Evolutionary conservation across 1,284 basidiomycete genomes (phyloP).

Genomic region (Vanrija pseudolonga): DNA sequence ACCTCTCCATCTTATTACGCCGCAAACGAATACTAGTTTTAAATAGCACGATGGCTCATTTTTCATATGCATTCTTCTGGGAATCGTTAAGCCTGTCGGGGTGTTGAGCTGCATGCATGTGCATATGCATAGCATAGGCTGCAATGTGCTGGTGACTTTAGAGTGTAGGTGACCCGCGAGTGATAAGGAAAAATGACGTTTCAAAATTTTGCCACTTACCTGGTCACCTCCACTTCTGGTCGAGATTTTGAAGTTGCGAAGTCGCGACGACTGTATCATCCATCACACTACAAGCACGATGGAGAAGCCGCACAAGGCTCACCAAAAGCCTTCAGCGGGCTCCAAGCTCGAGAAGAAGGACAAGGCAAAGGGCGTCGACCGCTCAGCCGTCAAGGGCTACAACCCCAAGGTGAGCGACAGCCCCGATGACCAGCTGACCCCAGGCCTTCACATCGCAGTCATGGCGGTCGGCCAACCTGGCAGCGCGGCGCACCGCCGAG

Average conservation of each 20-base stretch:
- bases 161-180: too few relatives aligned
- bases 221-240: background rate
- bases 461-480: constrained; percentile 77
- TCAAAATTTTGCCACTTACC: background rate
- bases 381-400: constrained; percentile 58
- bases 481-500: constrained; percentile 87
- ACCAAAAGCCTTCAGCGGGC: constrained; percentile 68
- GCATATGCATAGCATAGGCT: too few relatives aligned
- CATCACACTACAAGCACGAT: constrained; percentile 17
- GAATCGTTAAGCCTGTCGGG: too few relatives aligned
- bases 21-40: too few relatives aligned
- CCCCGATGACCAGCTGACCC: background rate
- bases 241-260: background rate
- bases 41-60: too few relatives aligned
- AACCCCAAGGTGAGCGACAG: constrained; percentile 78
- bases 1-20: too few relatives aligned
- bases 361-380: constrained; percentile 62
- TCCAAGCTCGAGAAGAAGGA: constrained; percentile 71
- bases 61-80: too few relatives aligned
- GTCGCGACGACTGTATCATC: background rate
- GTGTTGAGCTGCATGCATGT: too few relatives aligned
- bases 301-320: constrained; percentile 64
- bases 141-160: too few relatives aligned
- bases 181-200: too few relatives aligned
- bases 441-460: constrained; percentile 87